Base-by-base conservation (phyloP, 176 grass and related monocot species). In the Raddia guianensis region DNA sequence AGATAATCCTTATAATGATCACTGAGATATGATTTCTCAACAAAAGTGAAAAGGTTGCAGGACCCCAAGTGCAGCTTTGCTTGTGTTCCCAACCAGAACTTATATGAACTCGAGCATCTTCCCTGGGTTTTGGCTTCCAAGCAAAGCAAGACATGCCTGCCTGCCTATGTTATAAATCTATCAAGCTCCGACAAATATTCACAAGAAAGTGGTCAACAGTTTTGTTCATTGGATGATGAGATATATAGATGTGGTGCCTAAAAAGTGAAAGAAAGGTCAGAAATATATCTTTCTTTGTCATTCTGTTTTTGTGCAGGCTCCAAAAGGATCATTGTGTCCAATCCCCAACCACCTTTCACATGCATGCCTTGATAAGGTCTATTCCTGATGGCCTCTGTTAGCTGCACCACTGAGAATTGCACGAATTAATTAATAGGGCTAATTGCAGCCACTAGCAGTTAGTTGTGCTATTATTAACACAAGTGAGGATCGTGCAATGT, bases 1-100 rank as follows among this genome's bases (percentile, higher is more conserved):
- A 60, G 68, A 77, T 79, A 40, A 59, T 48, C 80, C 60, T 88
- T 78, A 73, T 67, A 73, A 88, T 88, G 33, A 68, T 53, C 64
- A 35, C 10, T 47, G 11, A 59, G 60, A 75, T 69, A 80, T 69
- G 75, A 54, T 80, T 68, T 63, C 35, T 15, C 68, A 88, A 74
- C 69, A 69, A 62, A 74, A 80, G 75, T 84, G 62, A 74, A 79
- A 79, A 88, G 2, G 62, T 60, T 88, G 10, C 10, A 33, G 6
- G 8, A 66, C 73, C 73, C 12, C 12, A 55, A 33, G 43, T 66
- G 51, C 61, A 74, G 69, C 61, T 84, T 88, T 88, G 81, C 80
- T 69, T 74, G 76, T 48, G 81, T 45, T 55, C 12, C 63, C 80
- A 79, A 88, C 6, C 45, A 79, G 33, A 88, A 62, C 52, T 45